Percentiles rank a stretch among this genome's conserved stretches.
phyloP scores from a whole-genome alignment of 2,329 filamentous ascomycete species.

The Aureobasidium sp. region DNA sequence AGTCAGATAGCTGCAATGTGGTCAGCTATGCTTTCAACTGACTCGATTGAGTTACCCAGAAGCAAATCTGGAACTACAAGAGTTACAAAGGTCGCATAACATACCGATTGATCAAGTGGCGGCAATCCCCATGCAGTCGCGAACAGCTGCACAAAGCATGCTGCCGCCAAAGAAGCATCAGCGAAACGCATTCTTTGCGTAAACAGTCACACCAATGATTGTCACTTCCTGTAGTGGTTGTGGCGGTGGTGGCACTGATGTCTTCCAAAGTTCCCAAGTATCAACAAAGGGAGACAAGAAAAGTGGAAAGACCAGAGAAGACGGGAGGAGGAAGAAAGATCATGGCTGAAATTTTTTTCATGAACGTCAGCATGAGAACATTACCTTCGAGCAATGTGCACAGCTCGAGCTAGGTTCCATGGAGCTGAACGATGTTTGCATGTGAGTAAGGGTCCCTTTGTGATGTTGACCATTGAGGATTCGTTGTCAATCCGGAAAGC shows the following conservation, averaged over 20 bases:
- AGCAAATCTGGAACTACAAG: background rate
- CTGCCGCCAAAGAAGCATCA: background rate
- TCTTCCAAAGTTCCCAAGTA: too few species aligned
- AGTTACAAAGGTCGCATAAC: background rate
- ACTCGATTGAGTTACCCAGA: background rate
- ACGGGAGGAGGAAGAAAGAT: background rate
- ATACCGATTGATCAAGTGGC: background rate
- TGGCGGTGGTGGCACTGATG: too few species aligned
- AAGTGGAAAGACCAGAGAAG: too few species aligned
- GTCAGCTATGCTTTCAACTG: background rate
- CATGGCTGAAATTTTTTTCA: background rate
- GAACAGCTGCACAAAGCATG: constrained; percentile 1
- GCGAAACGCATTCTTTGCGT: background rate
- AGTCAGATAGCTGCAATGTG: background rate
- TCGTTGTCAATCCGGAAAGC: background rate
- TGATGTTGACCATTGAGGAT: background rate
- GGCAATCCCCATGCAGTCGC: background rate
- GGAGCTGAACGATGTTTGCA: background rate
- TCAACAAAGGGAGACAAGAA: too few species aligned
- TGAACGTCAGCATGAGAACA: background rate
- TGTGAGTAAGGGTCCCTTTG: too few species aligned
- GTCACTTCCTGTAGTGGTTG: too few species aligned
- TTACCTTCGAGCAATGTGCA: background rate
- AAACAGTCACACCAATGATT: background rate
- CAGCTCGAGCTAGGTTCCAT: background rate